Evolutionary conservation across 192 early-diverging fungal genomes (phyloP).

Genomic region (Cetraspora pellucida): DNA sequence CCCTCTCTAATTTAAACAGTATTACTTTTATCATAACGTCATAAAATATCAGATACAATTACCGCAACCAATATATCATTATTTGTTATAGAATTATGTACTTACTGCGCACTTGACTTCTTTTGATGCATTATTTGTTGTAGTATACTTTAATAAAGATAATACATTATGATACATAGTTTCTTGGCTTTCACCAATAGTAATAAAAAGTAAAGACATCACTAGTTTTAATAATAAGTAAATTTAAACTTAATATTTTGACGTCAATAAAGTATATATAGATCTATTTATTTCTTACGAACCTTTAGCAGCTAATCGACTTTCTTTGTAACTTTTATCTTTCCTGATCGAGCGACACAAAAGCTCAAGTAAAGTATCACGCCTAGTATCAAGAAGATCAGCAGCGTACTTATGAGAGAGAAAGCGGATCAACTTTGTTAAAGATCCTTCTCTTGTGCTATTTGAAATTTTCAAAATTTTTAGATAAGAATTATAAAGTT

Average conservation of each 20-base stretch:
- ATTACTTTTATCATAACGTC: too few relatives aligned
- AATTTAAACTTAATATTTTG: background rate
- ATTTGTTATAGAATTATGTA: background rate
- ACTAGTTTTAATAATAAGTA: conserved; percentile 33
- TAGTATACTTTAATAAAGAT: conserved; percentile 48
- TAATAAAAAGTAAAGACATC: conserved; percentile 53
- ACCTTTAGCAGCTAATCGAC: conserved; percentile 47
- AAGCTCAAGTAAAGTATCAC: conserved; percentile 56
- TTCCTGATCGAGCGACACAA: conserved; percentile 58
- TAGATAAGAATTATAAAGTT: background rate
- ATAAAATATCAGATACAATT: too few relatives aligned
- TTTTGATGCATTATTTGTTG: conserved; percentile 43
- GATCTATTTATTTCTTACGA: too few relatives aligned
- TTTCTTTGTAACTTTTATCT: conserved; percentile 43
- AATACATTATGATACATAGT: conserved; percentile 51
- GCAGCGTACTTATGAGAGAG: conserved; percentile 59
- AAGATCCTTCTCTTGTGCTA: conserved; percentile 61
- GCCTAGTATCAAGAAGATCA: conserved; percentile 51
- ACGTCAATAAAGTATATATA: background rate
- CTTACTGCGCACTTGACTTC: conserved; percentile 55
- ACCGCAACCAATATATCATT: too few relatives aligned
- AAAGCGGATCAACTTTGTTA: conserved; percentile 49
- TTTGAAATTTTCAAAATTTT: background rate
- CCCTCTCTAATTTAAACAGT: too few relatives aligned
- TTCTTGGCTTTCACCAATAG: conserved; percentile 54